A percentile compares a stretch with the other conserved stretches of the same genome.
Conservation (phyloP, 495 filamentous ascomycete genomes). For the Neurospora sp. region DNA sequence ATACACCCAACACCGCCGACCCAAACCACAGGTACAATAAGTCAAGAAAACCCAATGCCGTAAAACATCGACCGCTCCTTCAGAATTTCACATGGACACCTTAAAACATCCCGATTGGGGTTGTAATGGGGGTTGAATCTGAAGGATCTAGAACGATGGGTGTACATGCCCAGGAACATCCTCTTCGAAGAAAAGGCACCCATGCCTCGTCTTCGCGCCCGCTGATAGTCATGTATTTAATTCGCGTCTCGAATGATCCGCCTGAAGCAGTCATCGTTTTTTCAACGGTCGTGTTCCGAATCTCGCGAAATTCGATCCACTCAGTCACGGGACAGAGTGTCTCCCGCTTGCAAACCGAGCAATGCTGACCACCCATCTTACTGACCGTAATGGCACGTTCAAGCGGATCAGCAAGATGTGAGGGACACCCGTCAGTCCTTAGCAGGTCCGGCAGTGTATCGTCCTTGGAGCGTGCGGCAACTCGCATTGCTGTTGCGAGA, state of each 20-base stretch:
- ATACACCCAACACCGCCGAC: background rate
- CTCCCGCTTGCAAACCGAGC: constrained; percentile 17
- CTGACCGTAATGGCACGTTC: constrained; percentile 6
- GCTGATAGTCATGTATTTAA: background rate
- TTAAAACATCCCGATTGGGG: background rate
- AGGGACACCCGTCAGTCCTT: background rate
- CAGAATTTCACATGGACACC: background rate
- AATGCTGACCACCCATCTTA: constrained; percentile 11
- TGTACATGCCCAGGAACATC: constrained; percentile 59
- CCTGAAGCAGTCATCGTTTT: background rate
- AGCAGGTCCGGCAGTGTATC: constrained; percentile 1
- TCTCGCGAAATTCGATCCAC: constrained; percentile 23
- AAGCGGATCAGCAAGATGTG: constrained; percentile 1
- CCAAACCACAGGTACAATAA: background rate
- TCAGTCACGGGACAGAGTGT: constrained; percentile 15
- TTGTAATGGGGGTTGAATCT: background rate
- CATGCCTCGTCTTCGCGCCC: constrained; percentile 14
- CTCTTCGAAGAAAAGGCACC: constrained; percentile 53
- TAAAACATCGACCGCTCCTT: background rate
- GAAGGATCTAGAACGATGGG: constrained; percentile 7
- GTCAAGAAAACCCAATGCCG: background rate
- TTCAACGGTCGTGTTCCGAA: background rate
- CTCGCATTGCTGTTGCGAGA: constrained; percentile 14
- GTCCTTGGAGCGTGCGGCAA: constrained; percentile 3
- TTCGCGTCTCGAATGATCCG: background rate